phyloP scores from a whole-genome alignment of 139 green algal species.

The Haematococcus sp. region DNA sequence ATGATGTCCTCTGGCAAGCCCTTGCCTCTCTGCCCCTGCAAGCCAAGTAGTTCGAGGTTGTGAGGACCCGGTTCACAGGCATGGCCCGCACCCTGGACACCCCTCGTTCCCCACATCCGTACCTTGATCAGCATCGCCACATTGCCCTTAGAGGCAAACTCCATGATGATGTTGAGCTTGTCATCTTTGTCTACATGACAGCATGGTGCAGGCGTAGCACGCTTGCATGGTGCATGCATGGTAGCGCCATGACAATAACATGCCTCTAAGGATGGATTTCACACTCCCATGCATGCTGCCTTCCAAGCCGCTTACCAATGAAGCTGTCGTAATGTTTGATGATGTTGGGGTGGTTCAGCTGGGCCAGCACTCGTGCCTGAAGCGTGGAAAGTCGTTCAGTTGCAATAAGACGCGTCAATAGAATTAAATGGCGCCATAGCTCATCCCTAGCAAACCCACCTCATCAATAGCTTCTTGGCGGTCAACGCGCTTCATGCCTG shows the following conservation, averaged over 20 bases:
- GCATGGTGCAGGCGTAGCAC: neutral
- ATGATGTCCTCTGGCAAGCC: conserved; percentile 50
- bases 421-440: no score
- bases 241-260: neutral
- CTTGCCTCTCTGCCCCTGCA: conserved; percentile 23
- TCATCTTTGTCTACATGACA: conserved; percentile 42
- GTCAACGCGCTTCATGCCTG: conserved; percentile 55
- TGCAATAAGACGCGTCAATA: no score
- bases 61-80: no score
- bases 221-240: no score
- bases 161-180: conserved; percentile 78
- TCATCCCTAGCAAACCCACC: conserved; percentile 25
- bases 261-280: neutral
- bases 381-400: neutral
- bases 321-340: conserved; percentile 63
- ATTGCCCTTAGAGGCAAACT: conserved; percentile 61
- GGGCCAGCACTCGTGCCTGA: conserved; percentile 57
- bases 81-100: no score
- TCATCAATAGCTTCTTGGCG: conserved; percentile 68
- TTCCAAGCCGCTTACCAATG: conserved; percentile 34
- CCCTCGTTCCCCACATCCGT: no score
- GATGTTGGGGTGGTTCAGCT: conserved; percentile 59
- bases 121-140: conserved; percentile 51
- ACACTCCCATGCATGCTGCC: neutral
- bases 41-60: no score